phyloP scores from a whole-genome alignment of 352 stramenopile species.

The Pythium volutum region DNA sequence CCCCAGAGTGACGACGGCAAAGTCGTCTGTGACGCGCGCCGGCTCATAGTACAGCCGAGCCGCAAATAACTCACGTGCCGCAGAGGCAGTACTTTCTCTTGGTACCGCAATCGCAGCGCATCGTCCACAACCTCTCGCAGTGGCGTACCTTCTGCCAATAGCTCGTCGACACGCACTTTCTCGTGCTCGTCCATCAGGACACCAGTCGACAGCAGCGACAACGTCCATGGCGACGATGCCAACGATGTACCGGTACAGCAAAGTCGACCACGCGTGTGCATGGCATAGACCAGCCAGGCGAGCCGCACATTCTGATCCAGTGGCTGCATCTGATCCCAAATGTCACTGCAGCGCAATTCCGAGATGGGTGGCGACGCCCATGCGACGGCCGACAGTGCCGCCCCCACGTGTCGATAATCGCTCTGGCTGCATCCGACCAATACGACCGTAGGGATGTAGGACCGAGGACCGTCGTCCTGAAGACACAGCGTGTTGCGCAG shows the following conservation, averaged over 20 bases:
- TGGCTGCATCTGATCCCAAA: background rate
- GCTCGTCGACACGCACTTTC: background rate
- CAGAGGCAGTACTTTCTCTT: background rate
- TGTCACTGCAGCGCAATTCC: background rate
- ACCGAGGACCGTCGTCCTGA: no score
- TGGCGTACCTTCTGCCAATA: background rate
- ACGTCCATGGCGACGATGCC: no score
- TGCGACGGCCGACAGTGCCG: constrained; percentile 2
- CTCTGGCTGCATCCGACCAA: background rate
- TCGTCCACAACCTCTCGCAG: background rate
- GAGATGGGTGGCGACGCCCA: background rate
- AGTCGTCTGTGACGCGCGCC: background rate
- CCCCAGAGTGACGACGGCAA: background rate
- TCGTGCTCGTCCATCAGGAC: background rate
- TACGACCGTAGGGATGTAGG: background rate
- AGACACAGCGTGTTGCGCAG: background rate
- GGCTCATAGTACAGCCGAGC: background rate
- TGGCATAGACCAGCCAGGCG: constrained; percentile 2
- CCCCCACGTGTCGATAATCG: background rate
- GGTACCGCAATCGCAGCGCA: background rate
- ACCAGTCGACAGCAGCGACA: background rate
- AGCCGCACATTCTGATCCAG: background rate
- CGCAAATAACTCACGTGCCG: no score
- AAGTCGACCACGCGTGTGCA: background rate
- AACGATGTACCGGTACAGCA: background rate